These are phyloP conservation scores for Mycena rosella DNA, from an alignment of 768 basidiomycete species.

Conservation along the genomic window DNA sequence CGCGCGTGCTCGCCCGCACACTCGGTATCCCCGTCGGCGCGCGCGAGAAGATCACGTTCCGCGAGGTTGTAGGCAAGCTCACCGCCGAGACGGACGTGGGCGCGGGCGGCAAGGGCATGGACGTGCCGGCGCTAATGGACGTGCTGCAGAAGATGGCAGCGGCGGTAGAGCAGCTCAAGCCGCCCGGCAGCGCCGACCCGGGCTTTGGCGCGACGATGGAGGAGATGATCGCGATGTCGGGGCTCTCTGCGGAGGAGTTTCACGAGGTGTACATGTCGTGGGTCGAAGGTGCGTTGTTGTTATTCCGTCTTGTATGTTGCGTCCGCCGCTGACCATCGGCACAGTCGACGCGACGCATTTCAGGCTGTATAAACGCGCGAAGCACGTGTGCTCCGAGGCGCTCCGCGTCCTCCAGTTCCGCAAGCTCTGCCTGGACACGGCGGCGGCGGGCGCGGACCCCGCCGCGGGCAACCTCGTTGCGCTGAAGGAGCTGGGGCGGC, in stretches of 20 bases:
- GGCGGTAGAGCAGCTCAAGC: slow-evolving; percentile 67
- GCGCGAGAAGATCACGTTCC: slow-evolving; percentile 70
- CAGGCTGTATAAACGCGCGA: slow-evolving; percentile 85
- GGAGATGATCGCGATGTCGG: slow-evolving; percentile 78
- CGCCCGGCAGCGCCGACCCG: slow-evolving; percentile 51
- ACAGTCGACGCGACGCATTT: slow-evolving; percentile 87
- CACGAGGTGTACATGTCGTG: slow-evolving; percentile 79
- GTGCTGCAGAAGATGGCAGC: slow-evolving; percentile 61
- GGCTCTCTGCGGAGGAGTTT: slow-evolving; percentile 68
- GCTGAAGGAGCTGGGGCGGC: slow-evolving; percentile 68
- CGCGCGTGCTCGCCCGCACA: slow-evolving; percentile 75
- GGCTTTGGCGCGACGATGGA: slow-evolving; percentile 77
- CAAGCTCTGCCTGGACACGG: slow-evolving; percentile 66
- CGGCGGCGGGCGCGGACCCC: slow-evolving; percentile 50
- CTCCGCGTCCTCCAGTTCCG: slow-evolving; percentile 86
- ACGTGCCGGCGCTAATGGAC: slow-evolving; percentile 57
- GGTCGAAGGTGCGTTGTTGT: slow-evolving; percentile 81
- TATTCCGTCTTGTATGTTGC: no score
- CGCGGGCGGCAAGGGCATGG: slow-evolving; percentile 58
- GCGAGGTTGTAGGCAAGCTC: slow-evolving; percentile 75
- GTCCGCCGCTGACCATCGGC: no score
- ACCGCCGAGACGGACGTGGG: slow-evolving; percentile 56
- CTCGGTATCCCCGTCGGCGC: slow-evolving; percentile 61
- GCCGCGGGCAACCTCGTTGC: slow-evolving; percentile 40
- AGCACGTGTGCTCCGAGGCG: slow-evolving; percentile 86